Evolutionary conservation across 139 green algal genomes (phyloP), one percentile per base, ranked within the genome.

Genomic region (Dunaliella primolecta): DNA sequence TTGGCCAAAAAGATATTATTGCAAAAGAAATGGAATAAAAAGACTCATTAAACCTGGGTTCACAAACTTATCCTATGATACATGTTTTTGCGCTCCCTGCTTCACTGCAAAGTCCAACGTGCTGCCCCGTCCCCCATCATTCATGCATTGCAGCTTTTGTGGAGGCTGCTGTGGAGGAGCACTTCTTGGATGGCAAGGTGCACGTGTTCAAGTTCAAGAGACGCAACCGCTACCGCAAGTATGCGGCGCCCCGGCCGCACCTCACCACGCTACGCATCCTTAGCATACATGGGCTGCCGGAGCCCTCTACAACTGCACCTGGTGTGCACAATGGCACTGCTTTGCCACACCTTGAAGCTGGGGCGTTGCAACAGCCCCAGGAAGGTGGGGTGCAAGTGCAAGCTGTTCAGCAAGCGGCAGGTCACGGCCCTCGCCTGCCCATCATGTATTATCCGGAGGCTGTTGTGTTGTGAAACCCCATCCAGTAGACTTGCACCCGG

Each of bases 191-290:
- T 27, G 82, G 87, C 72, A 90, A 92, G 85, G 81, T 91, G 78
- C 84, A 90, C 57, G 87, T 91, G 38, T 92, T 91, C 84, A 91
- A 91, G 81, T 91, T 90, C 57, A 90, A 92, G 78, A 75, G 78
- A 2, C 79, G 85, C 36, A 92, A 94, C 81, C 71, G 84, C 29
- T 93, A 92, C 80, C 81, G 29, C 25, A 89, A 89, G 85, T 88
- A 90, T 34, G 34, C 88, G 31, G 87, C 81, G 2, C 83, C 85
- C 36, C 84, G 89, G 0, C 38, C 75, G 1, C 70, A 86, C 20
- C 36, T 93, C 33, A 93, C 88, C 1, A 82, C 84, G 37, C 84
- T 93, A 30, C 86, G 90, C 1, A 82, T 93, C 0, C 76, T 92
- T 35, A 71, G 91, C 34, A 56, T 93, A 24, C 3, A 72, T 0